These are phyloP conservation scores for Neurospora sp. DNA, from an alignment of 495 filamentous ascomycete genomes.

Conservation along the genomic window DNA sequence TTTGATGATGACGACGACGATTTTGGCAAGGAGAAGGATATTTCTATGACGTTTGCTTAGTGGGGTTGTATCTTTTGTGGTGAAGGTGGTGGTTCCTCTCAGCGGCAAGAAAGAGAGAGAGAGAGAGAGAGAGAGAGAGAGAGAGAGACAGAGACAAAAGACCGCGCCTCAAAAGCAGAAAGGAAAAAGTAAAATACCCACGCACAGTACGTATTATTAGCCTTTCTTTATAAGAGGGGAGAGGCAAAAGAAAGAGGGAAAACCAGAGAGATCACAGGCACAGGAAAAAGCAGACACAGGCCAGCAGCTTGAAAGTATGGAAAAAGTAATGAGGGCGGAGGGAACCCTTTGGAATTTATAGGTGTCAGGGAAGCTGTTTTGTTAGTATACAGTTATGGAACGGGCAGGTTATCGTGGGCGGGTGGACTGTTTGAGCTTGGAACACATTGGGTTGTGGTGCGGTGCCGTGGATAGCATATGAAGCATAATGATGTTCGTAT, in stretches of 20 bases:
- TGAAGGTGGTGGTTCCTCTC: neutral
- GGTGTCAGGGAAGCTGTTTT: neutral
- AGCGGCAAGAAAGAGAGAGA: neutral
- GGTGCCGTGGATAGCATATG: neutral
- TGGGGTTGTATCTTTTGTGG: neutral
- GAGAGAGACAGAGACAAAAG: neutral
- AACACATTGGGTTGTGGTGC: neutral
- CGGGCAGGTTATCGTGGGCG: neutral
- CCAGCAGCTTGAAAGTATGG: neutral
- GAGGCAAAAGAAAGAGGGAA: neutral
- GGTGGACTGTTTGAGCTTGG: neutral
- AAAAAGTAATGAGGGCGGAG: neutral
- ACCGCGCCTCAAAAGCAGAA: neutral
- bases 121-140: neutral
- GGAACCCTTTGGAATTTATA: neutral
- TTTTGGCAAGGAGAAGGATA: constrained; percentile 60
- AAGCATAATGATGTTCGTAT: neutral
- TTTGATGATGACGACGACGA: constrained; percentile 69
- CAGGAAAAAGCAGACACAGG: neutral
- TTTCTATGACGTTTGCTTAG: constrained; percentile 66
- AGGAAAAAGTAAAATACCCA: neutral
- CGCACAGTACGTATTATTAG: neutral
- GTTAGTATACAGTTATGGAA: neutral
- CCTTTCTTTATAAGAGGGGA: neutral
- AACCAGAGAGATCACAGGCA: neutral